Percentiles rank a stretch among this genome's conserved stretches.
phyloP scores from a whole-genome alignment of 2,329 filamentous ascomycete species.

The Phialocephala subalpina region DNA sequence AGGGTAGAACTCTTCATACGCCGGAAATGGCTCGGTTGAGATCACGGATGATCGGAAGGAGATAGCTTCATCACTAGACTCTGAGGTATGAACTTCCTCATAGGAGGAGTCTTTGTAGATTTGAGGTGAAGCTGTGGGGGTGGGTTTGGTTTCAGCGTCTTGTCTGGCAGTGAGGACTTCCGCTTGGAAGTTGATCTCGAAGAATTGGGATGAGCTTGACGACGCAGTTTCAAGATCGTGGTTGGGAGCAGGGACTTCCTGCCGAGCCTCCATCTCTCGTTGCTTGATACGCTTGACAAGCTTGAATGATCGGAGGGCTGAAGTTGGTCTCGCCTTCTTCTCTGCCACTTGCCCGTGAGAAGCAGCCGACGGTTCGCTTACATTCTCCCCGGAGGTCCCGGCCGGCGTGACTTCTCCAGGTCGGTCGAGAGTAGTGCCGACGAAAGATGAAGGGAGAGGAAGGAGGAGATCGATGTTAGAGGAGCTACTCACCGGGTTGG shows the following conservation, averaged over 20 bases:
- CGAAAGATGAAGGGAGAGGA: not conserved
- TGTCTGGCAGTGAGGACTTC: too few species aligned
- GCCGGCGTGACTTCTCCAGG: not conserved
- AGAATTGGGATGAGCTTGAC: not conserved
- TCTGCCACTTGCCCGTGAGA: not conserved
- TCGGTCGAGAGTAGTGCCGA: not conserved
- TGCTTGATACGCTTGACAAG: not conserved
- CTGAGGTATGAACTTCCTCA: not conserved
- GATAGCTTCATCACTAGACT: not conserved
- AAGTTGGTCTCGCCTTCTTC: not conserved
- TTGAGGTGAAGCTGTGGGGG: too few species aligned
- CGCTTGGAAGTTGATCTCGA: not conserved
- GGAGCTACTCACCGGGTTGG: not conserved
- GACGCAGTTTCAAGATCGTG: not conserved
- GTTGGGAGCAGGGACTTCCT: not conserved
- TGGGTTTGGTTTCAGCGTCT: too few species aligned
- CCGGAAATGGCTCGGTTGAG: not conserved
- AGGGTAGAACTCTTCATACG: not conserved
- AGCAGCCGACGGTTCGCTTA: not conserved
- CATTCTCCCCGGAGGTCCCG: not conserved
- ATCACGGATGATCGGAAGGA: not conserved
- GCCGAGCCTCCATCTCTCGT: not conserved
- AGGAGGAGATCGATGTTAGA: conserved; percentile 1
- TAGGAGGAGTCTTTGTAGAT: not conserved
- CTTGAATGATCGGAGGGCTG: not conserved